Evolutionary conservation across 2,329 filamentous ascomycete genomes (phyloP).

Genomic region (Coniochaeta sp.): DNA sequence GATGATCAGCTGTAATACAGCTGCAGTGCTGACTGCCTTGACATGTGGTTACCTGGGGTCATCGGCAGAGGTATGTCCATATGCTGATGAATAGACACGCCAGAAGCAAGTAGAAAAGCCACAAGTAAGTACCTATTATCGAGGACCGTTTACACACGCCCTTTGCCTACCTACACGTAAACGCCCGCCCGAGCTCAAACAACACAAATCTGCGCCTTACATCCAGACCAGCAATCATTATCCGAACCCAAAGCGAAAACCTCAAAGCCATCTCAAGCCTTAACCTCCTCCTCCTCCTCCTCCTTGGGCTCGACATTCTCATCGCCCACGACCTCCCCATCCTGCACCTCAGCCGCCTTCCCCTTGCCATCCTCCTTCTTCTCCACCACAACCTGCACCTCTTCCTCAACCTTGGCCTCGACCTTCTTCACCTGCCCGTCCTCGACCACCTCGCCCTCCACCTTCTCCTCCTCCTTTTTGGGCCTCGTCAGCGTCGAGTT

Average conservation of each 20-base stretch:
- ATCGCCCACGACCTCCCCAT: conserved; percentile 9
- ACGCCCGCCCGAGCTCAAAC: not conserved
- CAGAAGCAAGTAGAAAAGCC: not conserved
- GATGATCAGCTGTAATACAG: too few species aligned
- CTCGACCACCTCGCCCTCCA: conserved; percentile 9
- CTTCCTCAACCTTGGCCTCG: conserved; percentile 14
- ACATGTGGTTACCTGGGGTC: too few species aligned
- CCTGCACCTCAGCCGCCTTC: conserved; percentile 6
- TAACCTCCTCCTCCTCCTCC: conserved; percentile 24
- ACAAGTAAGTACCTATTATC: not conserved
- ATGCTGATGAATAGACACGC: not conserved
- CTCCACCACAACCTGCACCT: conserved; percentile 5
- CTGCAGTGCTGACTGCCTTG: too few species aligned
- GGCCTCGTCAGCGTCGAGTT: conserved; percentile 13
- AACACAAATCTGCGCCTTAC: not conserved
- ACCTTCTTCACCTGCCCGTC: conserved; percentile 11
- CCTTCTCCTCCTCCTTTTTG: conserved; percentile 10
- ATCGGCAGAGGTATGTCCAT: not conserved
- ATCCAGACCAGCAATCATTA: conserved; percentile 12
- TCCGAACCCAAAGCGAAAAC: too few species aligned
- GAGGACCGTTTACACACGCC: not conserved
- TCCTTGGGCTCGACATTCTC: conserved; percentile 20
- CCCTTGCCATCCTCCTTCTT: conserved; percentile 13
- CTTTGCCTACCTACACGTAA: not conserved
- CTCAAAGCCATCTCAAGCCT: conserved; percentile 11